Evolutionary conservation across 192 early-diverging fungal genomes (phyloP).

Genomic region (Phlyctochytrium bullatum): DNA sequence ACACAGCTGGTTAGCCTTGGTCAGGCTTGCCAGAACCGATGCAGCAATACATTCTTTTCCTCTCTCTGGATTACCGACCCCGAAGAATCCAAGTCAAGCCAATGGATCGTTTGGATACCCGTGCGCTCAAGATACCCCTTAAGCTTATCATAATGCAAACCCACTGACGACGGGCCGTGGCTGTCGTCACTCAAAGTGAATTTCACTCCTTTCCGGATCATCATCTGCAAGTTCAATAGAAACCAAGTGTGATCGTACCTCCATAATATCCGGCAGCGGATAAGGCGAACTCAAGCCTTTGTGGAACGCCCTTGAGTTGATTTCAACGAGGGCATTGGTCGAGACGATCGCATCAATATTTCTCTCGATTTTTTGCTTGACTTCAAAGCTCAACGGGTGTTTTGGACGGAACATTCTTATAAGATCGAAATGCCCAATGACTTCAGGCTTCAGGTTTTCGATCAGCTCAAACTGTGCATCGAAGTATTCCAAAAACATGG

Average conservation of each 20-base stretch:
- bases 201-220: conserved; percentile 64
- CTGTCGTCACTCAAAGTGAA: conserved; percentile 92
- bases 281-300: conserved; percentile 84
- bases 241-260: conserved; percentile 39
- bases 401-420: conserved; percentile 74
- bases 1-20: no score
- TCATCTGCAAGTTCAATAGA: conserved; percentile 35
- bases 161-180: conserved; percentile 86
- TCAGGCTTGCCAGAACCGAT: no score
- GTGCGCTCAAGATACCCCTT: conserved; percentile 67
- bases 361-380: conserved; percentile 56
- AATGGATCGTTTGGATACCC: conserved; percentile 26
- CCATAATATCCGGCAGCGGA: conserved; percentile 79
- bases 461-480: conserved; percentile 84
- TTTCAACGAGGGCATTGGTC: conserved; percentile 88
- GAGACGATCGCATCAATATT: conserved; percentile 78
- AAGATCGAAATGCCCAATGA: conserved; percentile 97
- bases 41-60: no score
- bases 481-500: conserved; percentile 79
- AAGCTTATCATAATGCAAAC: conserved; percentile 78
- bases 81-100: no score
- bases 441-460: conserved; percentile 64
- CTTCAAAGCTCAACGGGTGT: conserved; percentile 37
- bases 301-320: conserved; percentile 93
- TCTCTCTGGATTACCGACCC: no score